These are phyloP conservation scores for Penicillium subrubescens DNA, from an alignment of 495 filamentous ascomycete genomes.

Conservation along the genomic window DNA sequence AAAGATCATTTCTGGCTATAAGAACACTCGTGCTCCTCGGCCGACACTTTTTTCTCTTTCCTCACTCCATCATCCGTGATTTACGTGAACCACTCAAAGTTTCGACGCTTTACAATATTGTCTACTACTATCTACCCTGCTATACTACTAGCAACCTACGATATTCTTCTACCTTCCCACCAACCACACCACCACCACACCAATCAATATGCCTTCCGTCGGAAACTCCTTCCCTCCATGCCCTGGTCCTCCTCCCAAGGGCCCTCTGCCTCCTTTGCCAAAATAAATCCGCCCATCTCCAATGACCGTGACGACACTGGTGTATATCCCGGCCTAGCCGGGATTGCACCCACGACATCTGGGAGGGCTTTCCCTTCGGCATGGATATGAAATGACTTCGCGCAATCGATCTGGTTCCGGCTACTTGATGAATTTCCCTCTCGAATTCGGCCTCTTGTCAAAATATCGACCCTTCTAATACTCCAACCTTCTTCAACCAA, in stretches of 20 bases:
- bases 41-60: conserved; percentile 11
- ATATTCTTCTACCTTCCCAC: conserved; percentile 4
- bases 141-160: conserved; percentile 17
- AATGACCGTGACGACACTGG: conserved; percentile 43
- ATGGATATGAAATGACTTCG: conserved; percentile 39
- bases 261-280: conserved; percentile 80
- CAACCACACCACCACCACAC: conserved; percentile 7
- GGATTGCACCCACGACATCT: conserved; percentile 30
- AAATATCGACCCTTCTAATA: conserved; percentile 9
- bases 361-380: conserved; percentile 28
- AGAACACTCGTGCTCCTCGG: conserved; percentile 23
- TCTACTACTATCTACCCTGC: conserved; percentile 15
- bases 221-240: conserved; percentile 75
- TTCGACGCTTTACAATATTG: neutral
- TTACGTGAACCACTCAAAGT: neutral
- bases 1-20: conserved; percentile 25
- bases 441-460: conserved; percentile 20
- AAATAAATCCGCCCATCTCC: conserved; percentile 56
- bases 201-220: conserved; percentile 64
- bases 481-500: neutral
- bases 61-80: conserved; percentile 1
- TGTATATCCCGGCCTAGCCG: conserved; percentile 25
- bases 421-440: conserved; percentile 26
- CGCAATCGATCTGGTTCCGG: conserved; percentile 33
- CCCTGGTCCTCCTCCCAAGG: conserved; percentile 81